Percentiles rank a stretch among this genome's conserved stretches.
phyloP scores from a whole-genome alignment of 495 filamentous ascomycete genomes.

The Copromyces sp. region DNA sequence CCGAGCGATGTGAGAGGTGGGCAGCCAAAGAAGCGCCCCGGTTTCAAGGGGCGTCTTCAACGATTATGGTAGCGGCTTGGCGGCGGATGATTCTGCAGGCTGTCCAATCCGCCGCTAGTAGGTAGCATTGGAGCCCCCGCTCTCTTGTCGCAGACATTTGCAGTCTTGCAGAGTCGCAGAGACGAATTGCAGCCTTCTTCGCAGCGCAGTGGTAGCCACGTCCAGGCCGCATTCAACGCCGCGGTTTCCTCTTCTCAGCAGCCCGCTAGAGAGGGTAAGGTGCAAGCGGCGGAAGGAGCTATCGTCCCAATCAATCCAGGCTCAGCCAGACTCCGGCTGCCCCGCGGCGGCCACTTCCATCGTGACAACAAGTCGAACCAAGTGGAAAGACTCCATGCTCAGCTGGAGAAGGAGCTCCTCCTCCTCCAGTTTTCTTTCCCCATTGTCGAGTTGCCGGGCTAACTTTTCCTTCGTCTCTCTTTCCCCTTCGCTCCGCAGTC shows the following conservation, averaged over 20 bases:
- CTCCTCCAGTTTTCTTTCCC: not conserved
- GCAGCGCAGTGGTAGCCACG: not conserved
- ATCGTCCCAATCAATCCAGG: not conserved
- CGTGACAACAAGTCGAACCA: not conserved
- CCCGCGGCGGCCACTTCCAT: not conserved
- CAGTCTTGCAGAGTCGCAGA: not conserved
- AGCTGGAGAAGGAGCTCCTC: not conserved
- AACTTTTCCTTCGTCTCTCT: not conserved
- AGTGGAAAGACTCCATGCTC: not conserved
- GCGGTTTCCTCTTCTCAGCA: not conserved
- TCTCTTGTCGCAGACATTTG: not conserved
- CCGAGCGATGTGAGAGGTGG: not conserved
- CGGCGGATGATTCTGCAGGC: constrained; percentile 4
- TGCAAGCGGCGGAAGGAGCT: not conserved
- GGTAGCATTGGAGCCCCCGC: not conserved
- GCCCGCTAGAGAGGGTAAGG: not conserved
- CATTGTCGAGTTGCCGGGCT: not conserved
- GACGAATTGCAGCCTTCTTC: not conserved
- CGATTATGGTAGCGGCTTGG: constrained; percentile 18
- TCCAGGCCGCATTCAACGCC: not conserved
- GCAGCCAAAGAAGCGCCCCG: constrained; percentile 19
- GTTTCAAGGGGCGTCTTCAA: constrained; percentile 9
- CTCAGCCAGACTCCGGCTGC: not conserved
- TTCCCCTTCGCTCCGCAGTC: not conserved
- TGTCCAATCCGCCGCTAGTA: constrained; percentile 14